These are phyloP conservation scores for Dillenia suffruticosa DNA, from an alignment of 164 flowering plant genomes.

Conservation along the genomic window DNA sequence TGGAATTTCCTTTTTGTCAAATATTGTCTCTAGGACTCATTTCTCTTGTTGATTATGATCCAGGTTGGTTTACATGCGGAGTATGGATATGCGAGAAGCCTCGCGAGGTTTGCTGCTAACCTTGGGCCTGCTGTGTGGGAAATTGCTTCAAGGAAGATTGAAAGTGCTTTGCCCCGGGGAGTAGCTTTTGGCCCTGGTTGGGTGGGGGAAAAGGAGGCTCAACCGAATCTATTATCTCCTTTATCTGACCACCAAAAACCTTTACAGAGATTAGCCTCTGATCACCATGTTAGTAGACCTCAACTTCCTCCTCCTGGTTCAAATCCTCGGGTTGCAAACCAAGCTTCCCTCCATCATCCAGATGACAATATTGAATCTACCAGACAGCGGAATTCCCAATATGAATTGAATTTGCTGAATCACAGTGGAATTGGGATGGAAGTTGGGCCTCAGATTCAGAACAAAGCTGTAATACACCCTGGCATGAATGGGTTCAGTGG, in stretches of 20 bases:
- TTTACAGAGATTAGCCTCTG: conserved; percentile 7
- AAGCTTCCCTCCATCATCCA: conserved; percentile 10
- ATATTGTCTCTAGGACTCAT: no score
- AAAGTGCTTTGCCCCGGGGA: conserved; percentile 51
- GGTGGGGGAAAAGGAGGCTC: conserved; percentile 48
- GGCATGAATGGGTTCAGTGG: conserved; percentile 24
- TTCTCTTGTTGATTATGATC: background rate
- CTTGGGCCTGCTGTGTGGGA: conserved; percentile 83
- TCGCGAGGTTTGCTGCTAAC: conserved; percentile 78
- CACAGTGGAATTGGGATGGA: conserved; percentile 8
- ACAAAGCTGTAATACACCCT: conserved; percentile 16
- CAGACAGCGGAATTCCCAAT: conserved; percentile 20
- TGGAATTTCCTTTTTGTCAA: no score
- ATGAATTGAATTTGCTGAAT: conserved; percentile 15
- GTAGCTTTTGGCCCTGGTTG: conserved; percentile 60
- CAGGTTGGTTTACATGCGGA: conserved; percentile 77
- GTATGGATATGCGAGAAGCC: conserved; percentile 74
- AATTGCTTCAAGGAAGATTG: conserved; percentile 67
- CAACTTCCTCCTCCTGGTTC: conserved; percentile 16
- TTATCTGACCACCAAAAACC: conserved; percentile 20
- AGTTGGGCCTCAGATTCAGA: conserved; percentile 25
- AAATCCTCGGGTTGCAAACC: conserved; percentile 9
- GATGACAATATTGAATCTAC: conserved; percentile 14
- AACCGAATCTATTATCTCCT: conserved; percentile 1
- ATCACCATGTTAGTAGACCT: conserved; percentile 16